phyloP scores from a whole-genome alignment of 192 early-diverging fungal genomes.

The Entomortierella beljakovae region DNA sequence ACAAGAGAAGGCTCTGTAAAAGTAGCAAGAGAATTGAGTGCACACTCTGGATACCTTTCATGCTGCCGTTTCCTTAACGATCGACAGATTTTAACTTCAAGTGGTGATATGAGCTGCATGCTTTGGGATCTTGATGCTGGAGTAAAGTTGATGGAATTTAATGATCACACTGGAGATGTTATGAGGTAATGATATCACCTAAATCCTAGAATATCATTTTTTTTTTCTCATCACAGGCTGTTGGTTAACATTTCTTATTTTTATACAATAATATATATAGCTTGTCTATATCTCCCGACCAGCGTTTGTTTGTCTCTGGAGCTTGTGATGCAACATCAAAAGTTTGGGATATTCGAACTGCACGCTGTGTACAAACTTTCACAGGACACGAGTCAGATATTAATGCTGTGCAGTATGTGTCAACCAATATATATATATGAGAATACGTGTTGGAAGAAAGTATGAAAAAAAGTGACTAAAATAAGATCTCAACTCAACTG shows the following conservation, averaged over 20 bases:
- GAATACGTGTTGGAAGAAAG: too few relatives aligned
- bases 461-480: too few relatives aligned
- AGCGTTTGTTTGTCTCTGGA: constrained; percentile 97
- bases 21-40: constrained; percentile 92
- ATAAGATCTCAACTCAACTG: too few relatives aligned
- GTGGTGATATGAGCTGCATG: constrained; percentile 99
- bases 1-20: constrained; percentile 94
- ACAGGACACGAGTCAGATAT: constrained; percentile 99
- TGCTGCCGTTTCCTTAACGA: constrained; percentile 98
- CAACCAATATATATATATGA: neutral
- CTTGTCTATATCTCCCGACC: constrained; percentile 91
- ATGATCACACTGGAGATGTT: constrained; percentile 98
- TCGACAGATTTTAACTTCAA: constrained; percentile 95
- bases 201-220: neutral
- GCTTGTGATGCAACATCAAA: constrained; percentile 99
- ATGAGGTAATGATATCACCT: too few relatives aligned
- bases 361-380: constrained; percentile 97
- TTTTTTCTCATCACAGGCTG: neutral
- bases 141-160: constrained; percentile 97
- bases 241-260: neutral
- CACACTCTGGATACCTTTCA: constrained; percentile 97
- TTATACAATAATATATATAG: constrained; percentile 38
- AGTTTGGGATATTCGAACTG: constrained; percentile 98
- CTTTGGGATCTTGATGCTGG: constrained; percentile 99
- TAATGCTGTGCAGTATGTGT: constrained; percentile 92